Base-by-base conservation (phyloP, 2,329 filamentous ascomycete genomes). In the Teratosphaeria pseudoeucalypti region DNA sequence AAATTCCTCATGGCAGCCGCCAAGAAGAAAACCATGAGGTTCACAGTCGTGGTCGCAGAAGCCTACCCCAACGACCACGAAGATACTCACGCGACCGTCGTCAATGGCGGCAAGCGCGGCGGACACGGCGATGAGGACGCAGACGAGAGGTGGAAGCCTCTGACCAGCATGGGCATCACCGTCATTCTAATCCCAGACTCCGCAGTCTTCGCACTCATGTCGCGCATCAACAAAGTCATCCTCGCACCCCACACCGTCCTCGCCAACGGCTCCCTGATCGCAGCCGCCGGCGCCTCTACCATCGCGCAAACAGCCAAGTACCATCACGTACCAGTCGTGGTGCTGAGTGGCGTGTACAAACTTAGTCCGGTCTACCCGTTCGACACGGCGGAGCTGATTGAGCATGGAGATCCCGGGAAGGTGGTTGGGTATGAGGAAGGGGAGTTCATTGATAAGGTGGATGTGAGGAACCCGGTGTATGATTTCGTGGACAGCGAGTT, bases 151-250 rank as follows among this genome's bases (percentile, higher is more conserved):
- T 96, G 74, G 83, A 95, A 94, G 74, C 86, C 90, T 55, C 81
- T 97, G 61, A 85, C 83, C 4, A 82, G 86, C 1, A 84, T 86
- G 39, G 92, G 92, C 29, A 88, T 95, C 58, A 87, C 85, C 1
- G 88, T 95, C 52, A 88, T 96, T 66, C 82, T 89, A 61, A 86
- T 97, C 58, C 85, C 90, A 52, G 92, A 95, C 73, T 87, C 86
- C 7, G 89, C 90, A 10, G 82, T 95, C 58, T 95, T 92, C 77
- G 91, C 92, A 0, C 89, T 97, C 68, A 97, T 99, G 89, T 89
- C 92, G 9, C 85, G 88, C 61, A 90, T 96, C 67, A 95, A 92
- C 79, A 96, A 96, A 77, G 92, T 99, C 62, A 89, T 99, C 55
- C 80, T 99, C 6, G 87, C 89, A 12, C 92, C 92, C 6, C 88